Evolutionary conservation across 805 yeast species (phyloP).

Genomic region (Barnettozyma salicaria): DNA sequence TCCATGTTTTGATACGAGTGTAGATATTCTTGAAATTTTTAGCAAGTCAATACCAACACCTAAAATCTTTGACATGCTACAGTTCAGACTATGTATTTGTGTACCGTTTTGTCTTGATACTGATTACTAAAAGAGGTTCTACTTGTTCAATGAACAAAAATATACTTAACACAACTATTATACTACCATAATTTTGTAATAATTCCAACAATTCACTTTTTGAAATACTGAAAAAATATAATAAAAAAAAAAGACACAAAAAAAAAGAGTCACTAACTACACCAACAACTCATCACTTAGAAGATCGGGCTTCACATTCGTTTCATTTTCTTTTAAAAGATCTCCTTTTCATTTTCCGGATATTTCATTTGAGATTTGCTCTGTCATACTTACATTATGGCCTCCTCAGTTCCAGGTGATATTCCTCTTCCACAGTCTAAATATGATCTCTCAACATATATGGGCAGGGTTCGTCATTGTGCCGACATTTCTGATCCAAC

Average conservation of each 20-base stretch:
- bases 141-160: no score
- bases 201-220: no score
- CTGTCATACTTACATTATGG: conserved; percentile 43
- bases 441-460: conserved; percentile 74
- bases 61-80: conserved; percentile 4
- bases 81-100: not conserved
- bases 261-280: no score
- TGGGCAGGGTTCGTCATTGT: conserved; percentile 94
- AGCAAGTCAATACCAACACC: conserved; percentile 38
- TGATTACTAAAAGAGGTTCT: no score
- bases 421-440: conserved; percentile 73
- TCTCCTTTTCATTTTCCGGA: conserved; percentile 3
- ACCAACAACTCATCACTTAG: no score
- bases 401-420: conserved; percentile 82
- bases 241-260: no score
- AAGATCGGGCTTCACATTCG: no score
- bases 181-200: no score
- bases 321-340: no score
- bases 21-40: conserved; percentile 38
- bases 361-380: no score
- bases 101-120: not conserved
- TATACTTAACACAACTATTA: no score
- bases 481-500: conserved; percentile 90
- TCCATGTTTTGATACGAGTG: conserved; percentile 34
- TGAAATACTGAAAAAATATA: no score